Percentiles rank a stretch among this genome's conserved stretches.
phyloP scores from a whole-genome alignment of 1,284 basidiomycete species.

The Heimioporus retisporus region DNA sequence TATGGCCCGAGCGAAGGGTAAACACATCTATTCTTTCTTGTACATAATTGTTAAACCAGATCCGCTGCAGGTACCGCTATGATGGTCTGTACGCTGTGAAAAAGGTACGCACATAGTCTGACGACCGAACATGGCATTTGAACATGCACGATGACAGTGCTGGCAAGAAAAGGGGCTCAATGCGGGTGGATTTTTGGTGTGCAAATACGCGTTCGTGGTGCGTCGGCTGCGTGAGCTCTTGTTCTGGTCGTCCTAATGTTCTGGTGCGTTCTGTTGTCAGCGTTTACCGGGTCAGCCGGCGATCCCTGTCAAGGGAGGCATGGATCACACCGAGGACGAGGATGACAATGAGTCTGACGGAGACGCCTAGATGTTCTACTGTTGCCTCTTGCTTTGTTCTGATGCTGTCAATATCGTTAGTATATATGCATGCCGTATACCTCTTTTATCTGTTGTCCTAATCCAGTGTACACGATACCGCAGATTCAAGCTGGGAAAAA shows the following conservation, averaged over 20 bases:
- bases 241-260: conserved; percentile 4
- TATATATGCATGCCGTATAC: too few species aligned
- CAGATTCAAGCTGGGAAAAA: too few species aligned
- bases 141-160: conserved; percentile 50
- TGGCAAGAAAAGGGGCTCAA: conserved; percentile 79
- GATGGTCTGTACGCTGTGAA: conserved; percentile 86
- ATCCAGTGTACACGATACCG: too few species aligned
- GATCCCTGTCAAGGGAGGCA: conserved; percentile 50
- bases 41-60: neutral
- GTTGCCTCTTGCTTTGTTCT: too few species aligned
- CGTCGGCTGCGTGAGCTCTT: conserved; percentile 23
- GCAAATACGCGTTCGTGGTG: conserved; percentile 85
- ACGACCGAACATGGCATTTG: neutral
- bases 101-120: conserved; percentile 54
- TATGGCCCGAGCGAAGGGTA: conserved; percentile 82
- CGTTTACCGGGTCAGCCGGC: conserved; percentile 70
- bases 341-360: too few species aligned
- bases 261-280: conserved; percentile 44
- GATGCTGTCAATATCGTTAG: too few species aligned
- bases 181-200: conserved; percentile 73
- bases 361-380: too few species aligned
- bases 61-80: conserved; percentile 75
- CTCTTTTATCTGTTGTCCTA: too few species aligned
- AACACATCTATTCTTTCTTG: conserved; percentile 19
- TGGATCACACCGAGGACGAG: too few species aligned